These are phyloP conservation scores for Talaromyces sp. DNA, from an alignment of 2,329 filamentous ascomycete genomes.

Conservation along the genomic window DNA sequence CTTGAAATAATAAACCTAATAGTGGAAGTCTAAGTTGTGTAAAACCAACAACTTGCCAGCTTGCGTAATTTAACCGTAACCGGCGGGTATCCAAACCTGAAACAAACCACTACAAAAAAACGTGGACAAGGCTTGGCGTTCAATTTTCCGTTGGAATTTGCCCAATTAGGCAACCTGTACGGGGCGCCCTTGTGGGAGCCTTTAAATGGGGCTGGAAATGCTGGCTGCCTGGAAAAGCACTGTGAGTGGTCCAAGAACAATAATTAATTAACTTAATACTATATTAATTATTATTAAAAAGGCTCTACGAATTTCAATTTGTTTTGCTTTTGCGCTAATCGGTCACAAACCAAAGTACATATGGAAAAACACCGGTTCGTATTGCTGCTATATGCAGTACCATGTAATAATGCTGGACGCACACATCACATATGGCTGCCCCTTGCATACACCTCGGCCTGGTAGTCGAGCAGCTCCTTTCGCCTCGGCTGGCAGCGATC, in stretches of 20 bases:
- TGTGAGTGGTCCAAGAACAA: not conserved
- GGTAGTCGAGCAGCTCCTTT: not conserved
- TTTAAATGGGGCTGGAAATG: not conserved
- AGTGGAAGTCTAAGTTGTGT: too few relatives aligned
- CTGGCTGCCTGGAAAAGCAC: not conserved
- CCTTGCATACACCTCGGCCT: not conserved
- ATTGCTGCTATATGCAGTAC: not conserved
- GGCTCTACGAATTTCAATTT: too few relatives aligned
- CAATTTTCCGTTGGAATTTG: not conserved
- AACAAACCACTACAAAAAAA: not conserved
- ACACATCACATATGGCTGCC: not conserved
- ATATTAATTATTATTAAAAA: too few relatives aligned
- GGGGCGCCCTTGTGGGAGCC: too few relatives aligned
- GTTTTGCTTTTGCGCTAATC: too few relatives aligned
- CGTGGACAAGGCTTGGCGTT: not conserved
- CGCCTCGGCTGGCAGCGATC: not conserved
- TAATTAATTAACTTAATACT: too few relatives aligned
- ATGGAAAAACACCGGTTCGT: too few relatives aligned
- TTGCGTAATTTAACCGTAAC: not conserved
- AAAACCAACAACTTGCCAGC: not conserved
- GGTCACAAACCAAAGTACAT: too few relatives aligned
- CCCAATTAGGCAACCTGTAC: not conserved
- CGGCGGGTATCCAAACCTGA: not conserved
- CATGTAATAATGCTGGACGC: not conserved
- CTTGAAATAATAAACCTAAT: not conserved